Evolutionary conservation across 2,329 filamentous ascomycete genomes (phyloP), one percentile per base, ranked within the genome.

Genomic region (Rosellinia necatrix): DNA sequence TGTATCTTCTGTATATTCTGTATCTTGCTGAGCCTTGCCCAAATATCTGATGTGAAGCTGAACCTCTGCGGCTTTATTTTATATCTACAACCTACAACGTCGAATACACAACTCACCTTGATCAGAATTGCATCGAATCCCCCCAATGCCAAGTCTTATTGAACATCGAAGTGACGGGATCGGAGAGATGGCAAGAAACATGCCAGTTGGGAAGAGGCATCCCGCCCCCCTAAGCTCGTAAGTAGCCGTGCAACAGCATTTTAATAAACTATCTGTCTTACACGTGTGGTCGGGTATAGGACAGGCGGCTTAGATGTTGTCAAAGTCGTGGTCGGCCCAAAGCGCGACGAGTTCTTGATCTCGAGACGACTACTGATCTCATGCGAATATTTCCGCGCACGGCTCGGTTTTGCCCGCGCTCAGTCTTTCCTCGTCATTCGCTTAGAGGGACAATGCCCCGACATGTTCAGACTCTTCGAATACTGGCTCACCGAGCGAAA

Each of bases 381-480:
- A 17, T 72, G 68, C 38, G 55, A 50, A 8, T 72, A 64, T 60
- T 74, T 74, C 53, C 57, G 61, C 27, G 53, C 66, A 6, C 64
- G 60, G 51, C 50, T 68, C 30, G 62, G 66, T 22, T 58, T 67
- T 47, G 53, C 59, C 15, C 61, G 64, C 38, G 63, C 63, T 21
- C 56, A 65, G 56, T 44, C 35, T 25, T 22, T n/a, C 30, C 47
- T 64, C 32, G 49, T 66, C 42, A 49, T 74, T 37, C 59, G 54
- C n/a, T 54, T 74, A 22, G 67, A 70, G 13, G 66, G 69, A 42
- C 66, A 72, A 49, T 67, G 66, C 13, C 64, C 71, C 10, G 61
- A 66, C n/a, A 70, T 72, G 60, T 72, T 74, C 46, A 64, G 66
- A 37, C 66, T 72, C 27, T 72, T 74, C 49, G 51, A 65, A 49